A percentile compares a stretch with the other conserved stretches of the same genome.
Conservation (phyloP, 768 basidiomycete species). For the Sporobolomyces pararoseus region DNA sequence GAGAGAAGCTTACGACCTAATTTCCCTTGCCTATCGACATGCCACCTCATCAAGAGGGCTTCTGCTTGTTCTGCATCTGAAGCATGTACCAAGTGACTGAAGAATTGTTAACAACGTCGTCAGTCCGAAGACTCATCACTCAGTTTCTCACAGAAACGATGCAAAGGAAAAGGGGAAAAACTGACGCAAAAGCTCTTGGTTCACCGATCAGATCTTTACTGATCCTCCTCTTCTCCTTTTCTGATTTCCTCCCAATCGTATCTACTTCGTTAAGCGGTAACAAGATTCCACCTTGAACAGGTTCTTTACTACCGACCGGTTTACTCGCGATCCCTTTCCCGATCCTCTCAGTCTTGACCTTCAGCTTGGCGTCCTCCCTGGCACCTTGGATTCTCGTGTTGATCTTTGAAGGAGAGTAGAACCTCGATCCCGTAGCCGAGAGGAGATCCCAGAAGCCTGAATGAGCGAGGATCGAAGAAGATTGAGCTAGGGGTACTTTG, state of each 20-base stretch:
- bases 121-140: too few relatives aligned
- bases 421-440: constrained; percentile 19
- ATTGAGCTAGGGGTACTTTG: constrained; percentile 17
- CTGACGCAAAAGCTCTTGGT: constrained; percentile 79
- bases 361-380: not conserved
- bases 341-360: constrained; percentile 11
- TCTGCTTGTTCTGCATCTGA: constrained; percentile 85
- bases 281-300: not conserved
- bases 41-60: constrained; percentile 80
- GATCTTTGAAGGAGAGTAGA: constrained; percentile 8
- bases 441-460: constrained; percentile 38
- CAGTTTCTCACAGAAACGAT: too few relatives aligned
- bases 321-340: not conserved
- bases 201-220: constrained; percentile 7
- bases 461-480: constrained; percentile 13
- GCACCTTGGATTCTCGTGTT: not conserved
- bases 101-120: not conserved
- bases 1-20: constrained; percentile 63
- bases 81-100: constrained; percentile 82
- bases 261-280: constrained; percentile 41
- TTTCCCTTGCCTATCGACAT: constrained; percentile 81
- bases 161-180: constrained; percentile 44
- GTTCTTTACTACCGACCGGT: not conserved
- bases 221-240: constrained; percentile 4
- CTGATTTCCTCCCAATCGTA: not conserved